These are phyloP conservation scores for Macrolepiota albuminosa DNA, from an alignment of 768 basidiomycete genomes.

Conservation along the genomic window DNA sequence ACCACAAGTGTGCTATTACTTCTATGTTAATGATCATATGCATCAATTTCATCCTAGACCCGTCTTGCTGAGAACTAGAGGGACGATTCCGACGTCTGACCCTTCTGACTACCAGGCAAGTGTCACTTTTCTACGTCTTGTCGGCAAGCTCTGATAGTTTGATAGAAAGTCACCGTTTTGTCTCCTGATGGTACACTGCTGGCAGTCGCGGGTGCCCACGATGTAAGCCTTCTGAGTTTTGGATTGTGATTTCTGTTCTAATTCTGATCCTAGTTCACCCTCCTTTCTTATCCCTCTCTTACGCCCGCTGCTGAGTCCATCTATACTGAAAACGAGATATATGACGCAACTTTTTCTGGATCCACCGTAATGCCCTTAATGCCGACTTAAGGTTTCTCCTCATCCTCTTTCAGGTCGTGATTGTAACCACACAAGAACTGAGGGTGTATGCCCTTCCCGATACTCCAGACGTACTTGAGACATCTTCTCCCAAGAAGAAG, in stretches of 20 bases:
- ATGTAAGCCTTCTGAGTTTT: conserved; percentile 40
- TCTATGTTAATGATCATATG: background rate
- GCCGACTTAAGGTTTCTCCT: background rate
- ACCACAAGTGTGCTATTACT: conserved; percentile 47
- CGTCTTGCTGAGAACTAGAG: conserved; percentile 39
- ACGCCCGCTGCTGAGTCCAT: conserved; percentile 43
- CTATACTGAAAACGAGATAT: conserved; percentile 73
- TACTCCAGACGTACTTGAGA: conserved; percentile 9
- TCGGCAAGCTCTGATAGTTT: conserved; percentile 9
- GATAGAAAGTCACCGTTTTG: conserved; percentile 85
- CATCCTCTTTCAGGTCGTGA: conserved; percentile 45
- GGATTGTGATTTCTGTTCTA: background rate
- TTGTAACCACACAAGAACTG: conserved; percentile 62
- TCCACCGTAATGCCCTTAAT: conserved; percentile 42
- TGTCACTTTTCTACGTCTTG: background rate
- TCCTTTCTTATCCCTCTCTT: conserved; percentile 64
- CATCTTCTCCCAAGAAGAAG: conserved; percentile 26
- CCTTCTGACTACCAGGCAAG: conserved; percentile 82
- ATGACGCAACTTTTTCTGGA: conserved; percentile 76
- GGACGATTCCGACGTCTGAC: conserved; percentile 59
- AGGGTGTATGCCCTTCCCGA: conserved; percentile 56
- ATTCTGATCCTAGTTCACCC: conserved; percentile 40
- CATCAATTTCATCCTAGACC: conserved; percentile 39
- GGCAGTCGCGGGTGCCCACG: conserved; percentile 68
- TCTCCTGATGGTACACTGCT: conserved; percentile 65